Evolutionary conservation across 805 yeast genomes (phyloP), one percentile per base, ranked within the genome.

Genomic region (Starmerella vitae): DNA sequence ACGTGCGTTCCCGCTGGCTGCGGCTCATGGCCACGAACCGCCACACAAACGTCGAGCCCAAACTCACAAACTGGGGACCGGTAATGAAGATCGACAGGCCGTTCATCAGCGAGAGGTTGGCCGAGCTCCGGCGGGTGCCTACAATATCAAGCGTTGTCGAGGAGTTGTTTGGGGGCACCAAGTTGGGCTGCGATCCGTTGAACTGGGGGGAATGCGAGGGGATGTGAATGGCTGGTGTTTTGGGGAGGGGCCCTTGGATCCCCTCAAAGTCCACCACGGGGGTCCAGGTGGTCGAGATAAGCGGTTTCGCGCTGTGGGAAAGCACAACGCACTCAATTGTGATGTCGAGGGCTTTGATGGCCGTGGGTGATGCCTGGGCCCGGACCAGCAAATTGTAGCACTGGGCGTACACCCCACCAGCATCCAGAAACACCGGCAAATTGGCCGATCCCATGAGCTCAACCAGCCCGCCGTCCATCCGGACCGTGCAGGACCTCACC

Each of bases 41-140:
- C 80, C 86, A 76, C 38, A 64, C 67, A 53, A 71, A 72, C 2
- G 65, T 62, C 30, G 71, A 68, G 2, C 91, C 88, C 8, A 77
- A 57, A 47, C 65, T 62, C 4, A 78, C 74, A 30, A 67, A 64
- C 5, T 78, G 69, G 9, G 72, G 70, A 0, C 93, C 91, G 4
- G 68, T 62, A 41, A 80, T 72, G 3, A 78, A 69, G 12, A 79
- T 61, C 13, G 64, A 62, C 13, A 73, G 51, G 0, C 70, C 67
- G 14, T 47, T 43, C 46, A 50, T 43, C 25, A 40, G 28, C 5
- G 44, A 29, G 20, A 46, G 39, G 36, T 33, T 47, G 1, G 36
- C 25, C n/a, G 15, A 15, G 12, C 25, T 25, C 8, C 42, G 9
- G 18, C 37, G 38, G 20, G 42, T 31, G 2, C 20, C 29, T 4